These are phyloP conservation scores for Talinum fruticosum DNA, from an alignment of 148 eudicot species.

Conservation along the genomic window DNA sequence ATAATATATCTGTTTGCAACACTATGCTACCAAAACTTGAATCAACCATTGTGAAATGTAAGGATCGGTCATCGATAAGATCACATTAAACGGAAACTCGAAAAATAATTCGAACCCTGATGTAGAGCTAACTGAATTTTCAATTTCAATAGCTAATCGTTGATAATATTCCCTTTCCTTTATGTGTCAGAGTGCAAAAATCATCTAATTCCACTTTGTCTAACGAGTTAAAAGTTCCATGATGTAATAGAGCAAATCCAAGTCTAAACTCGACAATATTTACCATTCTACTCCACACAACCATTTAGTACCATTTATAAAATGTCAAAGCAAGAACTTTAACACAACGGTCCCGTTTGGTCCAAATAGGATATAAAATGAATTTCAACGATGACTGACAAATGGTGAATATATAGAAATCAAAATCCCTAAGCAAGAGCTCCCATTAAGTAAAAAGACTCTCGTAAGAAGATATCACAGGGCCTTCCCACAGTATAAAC, in stretches of 20 bases:
- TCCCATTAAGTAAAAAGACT: background rate
- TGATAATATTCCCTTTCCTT: background rate
- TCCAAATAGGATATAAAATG: no score
- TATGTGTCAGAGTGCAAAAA: background rate
- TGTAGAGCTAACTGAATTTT: background rate
- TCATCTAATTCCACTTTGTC: background rate
- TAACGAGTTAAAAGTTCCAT: background rate
- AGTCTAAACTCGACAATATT: no score
- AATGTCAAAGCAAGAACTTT: background rate
- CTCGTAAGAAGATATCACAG: background rate
- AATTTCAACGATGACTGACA: background rate
- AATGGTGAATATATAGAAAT: background rate
- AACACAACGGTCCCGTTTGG: background rate
- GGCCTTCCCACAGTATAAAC: background rate
- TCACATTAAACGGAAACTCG: background rate
- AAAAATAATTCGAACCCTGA: background rate
- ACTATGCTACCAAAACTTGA: background rate
- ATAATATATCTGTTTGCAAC: background rate
- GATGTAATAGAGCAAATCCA: background rate
- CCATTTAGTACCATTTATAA: background rate
- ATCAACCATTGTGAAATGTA: background rate
- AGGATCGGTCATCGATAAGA: background rate
- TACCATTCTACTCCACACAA: background rate
- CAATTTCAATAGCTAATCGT: background rate
- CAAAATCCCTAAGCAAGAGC: background rate